A percentile compares a stretch with the other conserved stretches of the same genome.
These are phyloP conservation scores for Teratosphaeria epicoccoides DNA, from an alignment of 2,329 filamentous ascomycete species.

Conservation along the genomic window DNA sequence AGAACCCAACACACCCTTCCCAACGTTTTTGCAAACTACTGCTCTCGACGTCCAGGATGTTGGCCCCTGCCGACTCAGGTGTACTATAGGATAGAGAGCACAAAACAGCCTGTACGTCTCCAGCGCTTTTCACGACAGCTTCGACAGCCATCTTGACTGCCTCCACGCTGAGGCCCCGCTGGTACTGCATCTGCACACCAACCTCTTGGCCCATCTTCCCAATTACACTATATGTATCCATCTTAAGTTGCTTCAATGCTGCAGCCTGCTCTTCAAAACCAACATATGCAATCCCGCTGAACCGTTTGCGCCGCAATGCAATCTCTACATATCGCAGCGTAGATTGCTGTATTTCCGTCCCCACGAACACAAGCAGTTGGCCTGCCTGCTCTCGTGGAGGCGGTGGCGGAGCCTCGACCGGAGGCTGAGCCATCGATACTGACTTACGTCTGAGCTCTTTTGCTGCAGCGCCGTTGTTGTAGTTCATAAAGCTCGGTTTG, in stretches of 20 bases:
- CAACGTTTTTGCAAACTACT: constrained; percentile 12
- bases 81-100: constrained; percentile 14
- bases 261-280: constrained; percentile 6
- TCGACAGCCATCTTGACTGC: constrained; percentile 9
- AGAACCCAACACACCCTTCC: constrained; percentile 16
- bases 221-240: constrained; percentile 12
- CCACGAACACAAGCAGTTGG: constrained; percentile 4
- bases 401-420: background rate
- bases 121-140: constrained; percentile 6
- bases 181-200: constrained; percentile 12
- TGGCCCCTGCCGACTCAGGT: background rate
- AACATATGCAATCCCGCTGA: constrained; percentile 3
- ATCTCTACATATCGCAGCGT: constrained; percentile 3
- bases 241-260: constrained; percentile 14
- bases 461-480: constrained; percentile 2
- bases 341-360: background rate
- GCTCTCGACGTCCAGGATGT: constrained; percentile 15
- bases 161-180: constrained; percentile 10
- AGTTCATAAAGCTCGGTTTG: constrained; percentile 8
- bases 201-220: constrained; percentile 15
- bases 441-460: background rate
- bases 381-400: background rate
- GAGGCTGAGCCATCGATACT: background rate
- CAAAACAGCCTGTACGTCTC: constrained; percentile 16
- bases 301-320: constrained; percentile 2